A percentile compares a stretch with the other conserved stretches of the same genome.
phyloP scores from a whole-genome alignment of 768 basidiomycete species.

The Dendrothele bispora region DNA sequence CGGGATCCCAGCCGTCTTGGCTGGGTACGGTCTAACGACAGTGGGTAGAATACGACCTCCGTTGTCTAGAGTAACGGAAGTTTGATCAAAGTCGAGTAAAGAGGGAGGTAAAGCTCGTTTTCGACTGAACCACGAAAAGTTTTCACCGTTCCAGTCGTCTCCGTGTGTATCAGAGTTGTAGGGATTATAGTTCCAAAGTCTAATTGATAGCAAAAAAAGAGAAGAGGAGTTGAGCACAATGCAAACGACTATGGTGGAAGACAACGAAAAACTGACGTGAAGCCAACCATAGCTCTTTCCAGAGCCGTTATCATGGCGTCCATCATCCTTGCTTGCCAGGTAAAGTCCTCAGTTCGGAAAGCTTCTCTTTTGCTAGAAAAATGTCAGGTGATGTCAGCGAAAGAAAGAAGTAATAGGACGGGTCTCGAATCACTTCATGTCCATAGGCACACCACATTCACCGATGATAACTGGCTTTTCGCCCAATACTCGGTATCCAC shows the following conservation, averaged over 20 bases:
- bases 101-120: constrained; percentile 55
- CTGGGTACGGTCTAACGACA: constrained; percentile 87
- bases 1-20: constrained; percentile 88
- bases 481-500: constrained; percentile 67
- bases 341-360: constrained; percentile 70
- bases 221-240: not conserved
- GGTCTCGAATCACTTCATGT: constrained; percentile 75
- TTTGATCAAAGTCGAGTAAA: constrained; percentile 58
- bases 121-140: constrained; percentile 91
- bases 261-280: constrained; percentile 74
- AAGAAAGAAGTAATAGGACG: not conserved
- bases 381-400: not conserved
- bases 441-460: constrained; percentile 95
- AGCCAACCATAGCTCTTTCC: constrained; percentile 75
- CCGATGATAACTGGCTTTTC: constrained; percentile 86
- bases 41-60: constrained; percentile 77
- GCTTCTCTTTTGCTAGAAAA: constrained; percentile 62
- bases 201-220: constrained; percentile 25
- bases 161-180: constrained; percentile 75
- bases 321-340: constrained; percentile 90
- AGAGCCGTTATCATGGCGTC: constrained; percentile 87
- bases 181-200: constrained; percentile 95
- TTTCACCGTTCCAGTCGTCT: constrained; percentile 95
- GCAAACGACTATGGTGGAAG: no score
- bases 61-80: constrained; percentile 72